Conservation (phyloP, 2,329 filamentous ascomycete genomes). For the Exophiala lecanii-corni region DNA sequence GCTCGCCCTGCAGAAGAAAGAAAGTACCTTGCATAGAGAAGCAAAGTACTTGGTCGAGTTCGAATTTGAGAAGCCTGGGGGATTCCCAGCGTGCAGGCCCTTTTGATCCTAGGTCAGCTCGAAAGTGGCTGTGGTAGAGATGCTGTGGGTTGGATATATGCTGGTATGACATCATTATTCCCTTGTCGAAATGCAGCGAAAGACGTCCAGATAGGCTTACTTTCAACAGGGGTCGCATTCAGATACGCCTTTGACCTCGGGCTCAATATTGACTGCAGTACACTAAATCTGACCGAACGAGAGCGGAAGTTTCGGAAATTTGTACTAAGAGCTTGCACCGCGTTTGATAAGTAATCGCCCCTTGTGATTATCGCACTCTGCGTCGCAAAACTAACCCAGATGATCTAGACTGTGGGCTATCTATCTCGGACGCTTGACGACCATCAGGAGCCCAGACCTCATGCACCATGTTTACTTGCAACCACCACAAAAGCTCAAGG, state of each 20-base stretch:
- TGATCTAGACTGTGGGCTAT: no score
- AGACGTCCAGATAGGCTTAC: background rate
- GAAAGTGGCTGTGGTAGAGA: slow-evolving; percentile 5
- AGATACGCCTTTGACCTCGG: background rate
- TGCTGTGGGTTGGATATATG: slow-evolving; percentile 35
- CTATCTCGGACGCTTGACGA: no score
- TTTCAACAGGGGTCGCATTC: background rate
- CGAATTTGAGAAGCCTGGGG: background rate
- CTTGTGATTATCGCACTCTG: no score
- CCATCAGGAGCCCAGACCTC: no score
- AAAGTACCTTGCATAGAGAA: slow-evolving; percentile 3
- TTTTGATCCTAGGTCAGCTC: slow-evolving; percentile 6
- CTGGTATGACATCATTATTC: slow-evolving; percentile 26
- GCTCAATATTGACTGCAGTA: background rate
- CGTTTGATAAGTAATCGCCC: background rate
- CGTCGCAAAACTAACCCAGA: no score
- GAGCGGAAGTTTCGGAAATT: background rate
- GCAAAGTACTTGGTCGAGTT: background rate
- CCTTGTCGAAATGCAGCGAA: background rate
- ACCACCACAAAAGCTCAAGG: no score
- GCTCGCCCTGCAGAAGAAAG: background rate
- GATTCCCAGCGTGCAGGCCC: slow-evolving; percentile 3
- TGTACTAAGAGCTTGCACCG: background rate
- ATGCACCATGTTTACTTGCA: no score
- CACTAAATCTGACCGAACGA: background rate